Evolutionary conservation across 805 yeast species (phyloP).

Genomic region (Myxozyma lipomycoides): DNA sequence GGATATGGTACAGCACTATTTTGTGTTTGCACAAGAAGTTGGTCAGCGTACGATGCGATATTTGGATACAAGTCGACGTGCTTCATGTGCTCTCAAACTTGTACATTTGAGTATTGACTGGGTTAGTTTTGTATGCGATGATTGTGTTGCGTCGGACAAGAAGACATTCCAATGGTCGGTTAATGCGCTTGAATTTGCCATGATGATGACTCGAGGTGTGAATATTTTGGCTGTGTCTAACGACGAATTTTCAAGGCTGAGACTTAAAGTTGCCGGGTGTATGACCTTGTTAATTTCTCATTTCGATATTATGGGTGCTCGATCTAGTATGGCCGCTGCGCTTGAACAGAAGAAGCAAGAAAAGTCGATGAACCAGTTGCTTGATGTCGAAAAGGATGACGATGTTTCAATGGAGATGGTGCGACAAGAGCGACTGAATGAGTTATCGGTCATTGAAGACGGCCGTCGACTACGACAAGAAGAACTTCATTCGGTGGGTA

Average conservation of each 20-base stretch:
- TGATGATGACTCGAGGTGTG: slow-evolving; percentile 88
- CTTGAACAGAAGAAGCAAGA: slow-evolving; percentile 48
- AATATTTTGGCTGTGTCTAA: slow-evolving; percentile 78
- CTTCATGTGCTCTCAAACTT: slow-evolving; percentile 65
- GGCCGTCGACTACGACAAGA: slow-evolving; percentile 44
- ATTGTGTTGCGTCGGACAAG: slow-evolving; percentile 86
- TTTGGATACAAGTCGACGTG: slow-evolving; percentile 56
- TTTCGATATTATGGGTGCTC: slow-evolving; percentile 97
- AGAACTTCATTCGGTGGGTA: slow-evolving; percentile 63
- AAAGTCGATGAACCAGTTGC: slow-evolving; percentile 41
- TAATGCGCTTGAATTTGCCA: slow-evolving; percentile 88
- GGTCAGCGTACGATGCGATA: slow-evolving; percentile 67
- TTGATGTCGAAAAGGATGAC: slow-evolving; percentile 44
- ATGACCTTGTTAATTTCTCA: slow-evolving; percentile 91
- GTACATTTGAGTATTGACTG: slow-evolving; percentile 78
- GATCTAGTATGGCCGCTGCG: slow-evolving; percentile 62
- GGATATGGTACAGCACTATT: slow-evolving; percentile 70
- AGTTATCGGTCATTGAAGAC: slow-evolving; percentile 60
- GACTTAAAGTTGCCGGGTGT: slow-evolving; percentile 86
- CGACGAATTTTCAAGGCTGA: slow-evolving; percentile 66
- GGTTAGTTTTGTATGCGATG: slow-evolving; percentile 90
- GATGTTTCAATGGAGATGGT: slow-evolving; percentile 53
- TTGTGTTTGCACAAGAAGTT: slow-evolving; percentile 74
- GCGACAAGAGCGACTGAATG: slow-evolving; percentile 63
- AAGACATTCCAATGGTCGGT: slow-evolving; percentile 96